Base-by-base conservation (phyloP, 176 grass and related monocot genomes). In the Aegilops longissima region DNA sequence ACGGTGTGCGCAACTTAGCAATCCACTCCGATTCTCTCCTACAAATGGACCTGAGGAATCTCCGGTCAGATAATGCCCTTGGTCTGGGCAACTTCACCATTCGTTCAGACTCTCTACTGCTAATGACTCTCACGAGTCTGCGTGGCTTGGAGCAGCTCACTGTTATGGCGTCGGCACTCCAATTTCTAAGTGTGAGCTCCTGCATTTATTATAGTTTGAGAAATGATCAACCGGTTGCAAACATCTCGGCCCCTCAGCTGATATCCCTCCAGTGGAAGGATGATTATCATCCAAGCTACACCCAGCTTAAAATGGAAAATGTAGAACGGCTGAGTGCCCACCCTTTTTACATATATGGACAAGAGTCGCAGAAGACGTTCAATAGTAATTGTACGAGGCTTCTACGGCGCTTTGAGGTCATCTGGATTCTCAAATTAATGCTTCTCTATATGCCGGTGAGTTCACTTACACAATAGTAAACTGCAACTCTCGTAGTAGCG, bases 201-300 rank as follows among this genome's bases (percentile, higher is more conserved):
- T 81, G 77, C 39, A 73, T 87, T 35, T 3, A 0, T 4, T 0
- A 13, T 39, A 3, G 1, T 34, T 10, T 0, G 18, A 12, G 40
- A 21, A 4, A 38, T 70, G 38, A 70, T 70, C 31, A 87, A 74
- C 24, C 12, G 0, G 12, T 51, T 21, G 56, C 56, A 45, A 5
- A 40, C 70, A 82, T 87, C 11, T 76, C 70, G 1, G 35, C 49
- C 9, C 62, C 47, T 35, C 18, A 33, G 78, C 69, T 88, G 12
- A 9, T 6, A 3, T n/a, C 2, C 2, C 70, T 87, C 2, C 6
- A 12, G 0, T 88, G 80, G 80, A 2, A 0, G 1, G 63, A 83
- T 88, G 7, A 3, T 12, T 78, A 20, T 12, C 47, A 88, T 45
- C 24, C 86, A 7, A 69, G 23, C 62, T 61, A 73, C 5, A 36